These are phyloP conservation scores for Exobasidium cylindrosporum DNA, from an alignment of 1,284 basidiomycete species.

Conservation along the genomic window DNA sequence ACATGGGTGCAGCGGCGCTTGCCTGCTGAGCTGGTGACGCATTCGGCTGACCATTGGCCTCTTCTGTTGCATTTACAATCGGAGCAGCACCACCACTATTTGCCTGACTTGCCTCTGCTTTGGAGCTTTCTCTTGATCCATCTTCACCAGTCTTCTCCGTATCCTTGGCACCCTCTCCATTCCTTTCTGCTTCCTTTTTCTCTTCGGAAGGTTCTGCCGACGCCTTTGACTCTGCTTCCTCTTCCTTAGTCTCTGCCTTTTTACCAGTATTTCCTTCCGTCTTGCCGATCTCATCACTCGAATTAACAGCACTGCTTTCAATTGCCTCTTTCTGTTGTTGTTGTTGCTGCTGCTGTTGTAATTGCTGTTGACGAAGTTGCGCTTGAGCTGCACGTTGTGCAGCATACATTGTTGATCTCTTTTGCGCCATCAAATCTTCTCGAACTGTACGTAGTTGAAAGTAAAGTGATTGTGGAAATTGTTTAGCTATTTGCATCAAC, in stretches of 20 bases:
- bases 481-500: constrained; percentile 83
- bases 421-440: constrained; percentile 69
- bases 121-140: background rate
- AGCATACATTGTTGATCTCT: constrained; percentile 42
- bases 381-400: constrained; percentile 56
- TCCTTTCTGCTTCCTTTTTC: constrained; percentile 37
- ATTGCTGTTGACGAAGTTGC: constrained; percentile 51
- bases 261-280: background rate
- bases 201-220: constrained; percentile 8
- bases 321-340: constrained; percentile 10
- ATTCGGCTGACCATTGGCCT: background rate
- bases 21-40: background rate
- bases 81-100: no score
- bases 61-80: background rate
- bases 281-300: background rate
- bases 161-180: background rate
- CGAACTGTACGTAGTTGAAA: constrained; percentile 88
- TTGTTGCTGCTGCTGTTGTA: constrained; percentile 10
- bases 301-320: background rate
- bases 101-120: background rate
- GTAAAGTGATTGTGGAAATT: constrained; percentile 94
- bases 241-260: background rate
- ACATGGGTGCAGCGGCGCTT: background rate
- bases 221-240: background rate
- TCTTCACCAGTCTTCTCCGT: constrained; percentile 1